A percentile compares a stretch with the other conserved stretches of the same genome.
Evolutionary conservation across 345 rosid species (phyloP).

Genomic region (Gossypium anomalum): DNA sequence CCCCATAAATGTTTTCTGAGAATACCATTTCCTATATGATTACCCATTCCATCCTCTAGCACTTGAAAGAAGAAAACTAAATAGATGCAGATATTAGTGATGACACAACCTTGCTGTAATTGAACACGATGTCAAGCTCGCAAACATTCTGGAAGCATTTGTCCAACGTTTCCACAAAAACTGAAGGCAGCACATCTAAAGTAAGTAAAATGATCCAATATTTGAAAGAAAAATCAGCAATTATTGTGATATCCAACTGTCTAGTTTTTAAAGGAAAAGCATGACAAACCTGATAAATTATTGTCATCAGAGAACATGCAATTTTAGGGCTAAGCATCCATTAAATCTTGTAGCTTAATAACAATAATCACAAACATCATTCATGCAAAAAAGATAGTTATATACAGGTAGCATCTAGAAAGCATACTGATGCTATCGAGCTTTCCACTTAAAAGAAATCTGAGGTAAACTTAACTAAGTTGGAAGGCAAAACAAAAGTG

Average conservation of each 20-base stretch:
- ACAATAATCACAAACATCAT: no score
- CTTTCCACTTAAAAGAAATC: no score
- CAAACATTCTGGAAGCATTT: slow-evolving; percentile 96
- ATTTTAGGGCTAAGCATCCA: neutral
- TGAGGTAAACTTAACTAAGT: no score
- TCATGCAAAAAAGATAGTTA: no score
- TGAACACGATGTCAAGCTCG: slow-evolving; percentile 86
- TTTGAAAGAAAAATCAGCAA: neutral
- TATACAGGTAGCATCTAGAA: no score
- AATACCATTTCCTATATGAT: neutral
- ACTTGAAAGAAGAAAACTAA: neutral
- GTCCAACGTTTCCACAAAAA: slow-evolving; percentile 93
- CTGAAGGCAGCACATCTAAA: slow-evolving; percentile 41
- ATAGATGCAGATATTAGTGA: neutral
- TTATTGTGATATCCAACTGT: neutral
- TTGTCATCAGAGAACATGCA: neutral
- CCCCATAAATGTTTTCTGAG: neutral
- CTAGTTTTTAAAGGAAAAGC: neutral
- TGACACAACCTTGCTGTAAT: slow-evolving; percentile 73
- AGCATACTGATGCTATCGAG: no score
- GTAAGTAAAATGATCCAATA: slow-evolving; percentile 19
- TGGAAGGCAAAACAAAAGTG: no score
- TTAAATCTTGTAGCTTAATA: no score
- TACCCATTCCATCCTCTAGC: neutral
- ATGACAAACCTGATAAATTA: neutral